Conservation (phyloP, 345 rosid species). For the Salix koriyanagi region DNA sequence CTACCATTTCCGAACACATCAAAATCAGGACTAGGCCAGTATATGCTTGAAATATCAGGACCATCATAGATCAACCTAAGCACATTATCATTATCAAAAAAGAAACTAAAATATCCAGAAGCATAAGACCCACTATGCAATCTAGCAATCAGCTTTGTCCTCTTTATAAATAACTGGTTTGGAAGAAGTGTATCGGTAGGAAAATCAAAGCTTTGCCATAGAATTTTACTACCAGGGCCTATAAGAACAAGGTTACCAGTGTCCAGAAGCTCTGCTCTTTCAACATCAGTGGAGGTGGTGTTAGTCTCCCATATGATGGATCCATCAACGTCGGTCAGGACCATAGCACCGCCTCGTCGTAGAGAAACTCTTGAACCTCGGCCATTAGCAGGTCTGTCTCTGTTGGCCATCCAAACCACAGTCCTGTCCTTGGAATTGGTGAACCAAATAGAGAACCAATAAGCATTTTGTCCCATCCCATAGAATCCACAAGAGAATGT, state of each 20-base stretch:
- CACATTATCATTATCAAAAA: slow-evolving; percentile 8
- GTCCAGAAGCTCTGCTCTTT: slow-evolving; percentile 33
- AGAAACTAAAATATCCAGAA: slow-evolving; percentile 3
- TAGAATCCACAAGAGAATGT: slow-evolving; percentile 47
- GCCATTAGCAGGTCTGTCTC: slow-evolving; percentile 29
- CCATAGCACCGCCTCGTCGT: slow-evolving; percentile 5
- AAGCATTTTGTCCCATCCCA: slow-evolving; percentile 15
- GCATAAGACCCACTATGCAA: background rate
- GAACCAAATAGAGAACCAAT: slow-evolving; percentile 28
- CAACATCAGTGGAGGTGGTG: background rate
- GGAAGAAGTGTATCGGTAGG: slow-evolving; percentile 12
- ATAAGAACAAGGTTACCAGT: slow-evolving; percentile 9
- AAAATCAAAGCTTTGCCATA: slow-evolving; percentile 7
- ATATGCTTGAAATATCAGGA: slow-evolving; percentile 11
- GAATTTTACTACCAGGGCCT: background rate
- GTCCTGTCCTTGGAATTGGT: slow-evolving; percentile 3
- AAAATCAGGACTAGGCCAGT: slow-evolving; percentile 1
- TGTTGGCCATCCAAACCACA: slow-evolving; percentile 37
- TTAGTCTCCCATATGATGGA: slow-evolving; percentile 1
- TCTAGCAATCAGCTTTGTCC: background rate
- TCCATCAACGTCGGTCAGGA: slow-evolving; percentile 21
- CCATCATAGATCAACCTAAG: slow-evolving; percentile 6
- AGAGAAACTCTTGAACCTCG: slow-evolving; percentile 22
- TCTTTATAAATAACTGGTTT: background rate
- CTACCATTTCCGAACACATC: background rate